Base-by-base conservation (phyloP, 2,329 filamentous ascomycete species). In the Diaporthe caulivora region DNA sequence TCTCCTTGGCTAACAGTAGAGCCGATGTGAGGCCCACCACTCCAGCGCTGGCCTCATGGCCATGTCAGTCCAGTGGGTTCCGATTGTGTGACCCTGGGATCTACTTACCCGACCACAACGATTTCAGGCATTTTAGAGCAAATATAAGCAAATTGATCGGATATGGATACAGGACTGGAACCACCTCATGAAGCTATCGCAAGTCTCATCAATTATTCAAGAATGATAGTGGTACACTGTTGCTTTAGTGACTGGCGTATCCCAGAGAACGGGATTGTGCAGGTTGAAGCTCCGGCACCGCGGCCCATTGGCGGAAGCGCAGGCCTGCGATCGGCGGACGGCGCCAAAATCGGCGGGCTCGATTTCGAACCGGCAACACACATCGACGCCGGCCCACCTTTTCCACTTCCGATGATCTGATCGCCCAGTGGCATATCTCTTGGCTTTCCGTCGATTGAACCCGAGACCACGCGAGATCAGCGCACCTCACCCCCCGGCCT, bases 1-100 rank as follows among this genome's bases (percentile, higher is more conserved):
- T 81, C 77, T 82, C 82, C 76, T 82, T 86, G 8, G 87, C 83
- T 44, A 89, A 82, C 58, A 87, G 79, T 54, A 88, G 80, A 3
- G 87, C 87, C 55, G 85, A 84, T 18, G 87, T 89, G 73, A 89
- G 82, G 74, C 87, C 87, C 40, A 84, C 84, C 57, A 89, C 87
- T 40, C 87, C 87, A 55, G 87, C 87, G 26, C 83, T 85, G 76
- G 1, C 37, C 9, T 3, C 62, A 10, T 34, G 18, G 6, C 42
- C 62, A 68, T 31, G 71, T 53, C 26, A 49, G 17, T 37, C n/a
- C 6, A 2, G 42, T 0, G 6, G 9, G 42, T 15, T 21, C 54
- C 17, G 44, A 37, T 37, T 44, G 24, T 24, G n/a, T 10, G 24
- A 11, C 42, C 44, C 37, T 60, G 37, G n/a, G 26, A 24, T 13